A percentile compares a stretch with the other conserved stretches of the same genome.
Evolutionary conservation across 768 basidiomycete genomes (phyloP).

Genomic region (Pulveroboletus ravenelii): DNA sequence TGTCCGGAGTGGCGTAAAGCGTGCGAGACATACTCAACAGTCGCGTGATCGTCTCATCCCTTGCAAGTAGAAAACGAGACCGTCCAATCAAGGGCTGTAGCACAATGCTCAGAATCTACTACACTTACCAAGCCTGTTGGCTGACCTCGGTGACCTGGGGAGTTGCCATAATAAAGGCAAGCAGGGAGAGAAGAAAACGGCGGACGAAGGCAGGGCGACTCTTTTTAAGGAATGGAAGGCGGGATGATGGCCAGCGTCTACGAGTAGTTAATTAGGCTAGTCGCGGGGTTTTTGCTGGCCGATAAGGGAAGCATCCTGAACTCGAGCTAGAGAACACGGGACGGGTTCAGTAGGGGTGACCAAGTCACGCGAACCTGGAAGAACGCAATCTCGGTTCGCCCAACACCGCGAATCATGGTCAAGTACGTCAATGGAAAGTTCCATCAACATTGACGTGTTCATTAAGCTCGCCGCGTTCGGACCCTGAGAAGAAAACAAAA

Average conservation of each 20-base stretch:
- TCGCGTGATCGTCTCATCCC: constrained; percentile 64
- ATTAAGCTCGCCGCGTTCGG: constrained; percentile 20
- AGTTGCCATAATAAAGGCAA: constrained; percentile 45
- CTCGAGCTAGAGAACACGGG: constrained; percentile 19
- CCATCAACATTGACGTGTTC: constrained; percentile 32
- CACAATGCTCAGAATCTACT: constrained; percentile 6
- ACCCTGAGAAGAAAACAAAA: constrained; percentile 22
- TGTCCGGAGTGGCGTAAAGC: background rate
- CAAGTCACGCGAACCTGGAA: constrained; percentile 27
- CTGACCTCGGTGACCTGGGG: constrained; percentile 55
- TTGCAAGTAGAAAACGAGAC: constrained; percentile 27
- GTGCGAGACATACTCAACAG: constrained; percentile 46
- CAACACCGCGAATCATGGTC: constrained; percentile 25
- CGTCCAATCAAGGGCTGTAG: constrained; percentile 16
- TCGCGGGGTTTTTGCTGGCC: constrained; percentile 47
- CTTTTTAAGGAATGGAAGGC: constrained; percentile 36
- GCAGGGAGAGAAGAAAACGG: constrained; percentile 30
- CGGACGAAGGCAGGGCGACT: constrained; percentile 19
- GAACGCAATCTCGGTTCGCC: constrained; percentile 19
- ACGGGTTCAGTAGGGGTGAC: constrained; percentile 19
- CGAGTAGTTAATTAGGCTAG: constrained; percentile 52
- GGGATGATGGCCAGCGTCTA: constrained; percentile 28
- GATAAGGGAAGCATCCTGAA: constrained; percentile 27
- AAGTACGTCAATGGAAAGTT: constrained; percentile 33
- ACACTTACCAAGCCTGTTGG: constrained; percentile 61